Base-by-base conservation (phyloP, 371 early-diverging fungal genomes). In the Mucor piriformis region DNA sequence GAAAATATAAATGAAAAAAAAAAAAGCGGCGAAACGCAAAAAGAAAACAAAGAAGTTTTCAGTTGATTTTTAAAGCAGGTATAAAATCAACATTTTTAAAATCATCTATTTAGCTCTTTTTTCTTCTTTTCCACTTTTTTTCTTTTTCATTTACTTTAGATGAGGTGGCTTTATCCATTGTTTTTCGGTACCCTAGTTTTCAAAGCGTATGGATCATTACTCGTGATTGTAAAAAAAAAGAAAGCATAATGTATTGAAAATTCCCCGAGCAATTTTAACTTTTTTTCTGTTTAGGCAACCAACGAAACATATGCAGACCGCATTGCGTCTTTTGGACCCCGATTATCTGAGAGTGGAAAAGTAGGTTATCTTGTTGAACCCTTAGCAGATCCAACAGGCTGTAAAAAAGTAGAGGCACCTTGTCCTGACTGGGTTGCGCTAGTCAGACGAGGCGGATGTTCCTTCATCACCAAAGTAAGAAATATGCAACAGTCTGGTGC, bases 401-500 rank as follows among this genome's bases (percentile, higher is more conserved):
- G 82, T 54, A 64, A 50, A 20, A 60, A 63, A 13, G 69, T 72
- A 6, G 50, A 69, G 46, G 50, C 80, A 10, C 61, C 70, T 15
- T 63, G 70, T 25, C 55, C 63, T 23, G 72, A 83, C 48, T 93
- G 93, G 93, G 86, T 94, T 12, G 91, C 93, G 20, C 75, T 96
- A 1, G 87, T 95, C 3, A 83, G 86, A 59, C 77, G 95, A 50
- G 96, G 96, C 12, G 81, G 83, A 15, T 96, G 96, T 63, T 82
- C 89, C 3, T 95, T 96, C 70, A 81, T 89, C 35, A 89, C 91
- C 5, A 95, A 95, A 68, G 89, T 95, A 15, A 82, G 94, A 44
- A 86, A 86, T 50, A 92, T 95, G 94, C 95, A 96, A 75, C 67
- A 63, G 18, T 83, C 88, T 25, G 95, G 96, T 23, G 94, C 94